Evolutionary conservation across 2,329 filamentous ascomycete genomes (phyloP), one percentile per base, ranked within the genome.

Genomic region (Colletotrichum sp.): DNA sequence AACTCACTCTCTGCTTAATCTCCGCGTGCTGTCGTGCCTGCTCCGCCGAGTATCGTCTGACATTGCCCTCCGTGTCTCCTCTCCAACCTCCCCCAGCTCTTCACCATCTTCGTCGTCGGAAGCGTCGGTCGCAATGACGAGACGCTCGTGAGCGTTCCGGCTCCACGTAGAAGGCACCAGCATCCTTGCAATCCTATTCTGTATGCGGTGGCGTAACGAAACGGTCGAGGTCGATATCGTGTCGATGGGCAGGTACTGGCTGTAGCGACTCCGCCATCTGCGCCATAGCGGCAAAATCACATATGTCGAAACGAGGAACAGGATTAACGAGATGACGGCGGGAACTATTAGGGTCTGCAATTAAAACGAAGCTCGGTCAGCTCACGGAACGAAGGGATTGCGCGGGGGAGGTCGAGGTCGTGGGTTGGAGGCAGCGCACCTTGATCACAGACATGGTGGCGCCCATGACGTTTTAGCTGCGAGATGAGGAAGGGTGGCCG

Each of bases 1-100:
- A 25, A 86, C 89, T 82, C 84, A 92, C 86, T 98, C 95, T 85
- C 95, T 89, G 83, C 95, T 96, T 76, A 98, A 80, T 77, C 95
- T 89, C 79, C 91, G 87, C 58, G 88, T 86, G 64, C 88, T 88
- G 76, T 91, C 90, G 61, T 85, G 84, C 62, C 81, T 80, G 70
- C 81, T 79, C 83, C 83, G 65, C 77, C 84, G 83, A 13, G 81
- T 81, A 36, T 85, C 82, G 76, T 85, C 86, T 34, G 69, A 55
- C 30, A 88, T 82, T 65, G 85, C 85, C 75, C 86, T 83, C 80
- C 86, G 81, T 65, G 85, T 85, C 70, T 88, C 84, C 72, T 88
- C 87, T 78, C 91, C 87, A 55, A 94, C 89, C 66, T 91, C 88
- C 77, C 90, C 91, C 13, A 93, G 84, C 83, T 95, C 93, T 80